phyloP scores from a whole-genome alignment of 345 rosid genomes.

The Theobroma cacao region DNA sequence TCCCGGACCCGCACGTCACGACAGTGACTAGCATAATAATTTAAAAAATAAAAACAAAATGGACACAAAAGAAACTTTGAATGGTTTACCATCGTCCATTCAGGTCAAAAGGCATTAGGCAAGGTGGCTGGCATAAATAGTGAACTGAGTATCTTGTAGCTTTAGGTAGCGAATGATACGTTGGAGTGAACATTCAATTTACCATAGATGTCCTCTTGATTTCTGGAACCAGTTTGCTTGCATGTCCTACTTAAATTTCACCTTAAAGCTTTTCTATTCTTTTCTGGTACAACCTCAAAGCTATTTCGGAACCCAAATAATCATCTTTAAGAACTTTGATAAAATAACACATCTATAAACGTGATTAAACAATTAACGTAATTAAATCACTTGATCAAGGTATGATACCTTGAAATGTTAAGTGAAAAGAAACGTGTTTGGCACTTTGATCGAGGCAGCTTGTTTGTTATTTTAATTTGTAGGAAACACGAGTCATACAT shows the following conservation, averaged over 20 bases:
- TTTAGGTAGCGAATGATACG: not conserved
- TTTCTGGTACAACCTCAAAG: not conserved
- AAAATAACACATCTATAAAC: too few species aligned
- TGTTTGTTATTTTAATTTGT: too few species aligned
- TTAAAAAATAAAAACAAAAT: not conserved
- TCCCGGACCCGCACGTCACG: too few species aligned
- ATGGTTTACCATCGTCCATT: not conserved
- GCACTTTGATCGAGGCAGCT: too few species aligned
- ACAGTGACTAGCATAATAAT: not conserved
- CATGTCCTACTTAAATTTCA: not conserved
- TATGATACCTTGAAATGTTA: too few species aligned
- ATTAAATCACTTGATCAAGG: too few species aligned
- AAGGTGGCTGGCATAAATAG: not conserved
- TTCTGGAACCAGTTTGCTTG: not conserved
- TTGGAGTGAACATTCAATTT: not conserved
- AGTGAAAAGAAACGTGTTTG: too few species aligned
- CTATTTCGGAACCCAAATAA: not conserved
- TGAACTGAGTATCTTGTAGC: not conserved
- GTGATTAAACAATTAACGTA: too few species aligned
- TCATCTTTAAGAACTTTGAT: not conserved
- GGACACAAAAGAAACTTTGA: not conserved
- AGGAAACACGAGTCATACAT: too few species aligned
- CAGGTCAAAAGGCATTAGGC: not conserved
- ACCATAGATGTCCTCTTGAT: not conserved
- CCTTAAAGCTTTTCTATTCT: not conserved